Conservation (phyloP, 352 stramenopile genomes). For the Phytopythium kandeliae region DNA sequence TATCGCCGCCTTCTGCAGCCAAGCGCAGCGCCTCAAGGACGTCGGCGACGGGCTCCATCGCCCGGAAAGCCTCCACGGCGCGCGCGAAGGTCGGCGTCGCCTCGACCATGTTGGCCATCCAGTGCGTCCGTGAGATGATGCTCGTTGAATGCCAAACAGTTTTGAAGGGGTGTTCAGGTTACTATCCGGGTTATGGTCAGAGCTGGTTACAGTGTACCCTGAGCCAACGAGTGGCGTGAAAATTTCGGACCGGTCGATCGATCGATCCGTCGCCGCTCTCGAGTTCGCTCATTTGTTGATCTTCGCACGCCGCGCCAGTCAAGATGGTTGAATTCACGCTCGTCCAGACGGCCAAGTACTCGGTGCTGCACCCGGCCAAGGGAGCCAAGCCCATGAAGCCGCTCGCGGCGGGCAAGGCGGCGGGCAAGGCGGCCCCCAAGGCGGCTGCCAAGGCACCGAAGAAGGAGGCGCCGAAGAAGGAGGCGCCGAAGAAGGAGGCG, state of each 20-base stretch:
- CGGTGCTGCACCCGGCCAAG: constrained; percentile 49
- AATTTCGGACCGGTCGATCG: background rate
- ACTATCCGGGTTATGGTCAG: background rate
- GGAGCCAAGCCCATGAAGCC: constrained; percentile 59
- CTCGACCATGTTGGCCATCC: constrained; percentile 11
- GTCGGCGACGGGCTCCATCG: constrained; percentile 46
- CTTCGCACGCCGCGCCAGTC: background rate
- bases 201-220: background rate
- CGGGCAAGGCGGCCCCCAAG: no score
- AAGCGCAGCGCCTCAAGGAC: constrained; percentile 33
- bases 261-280: background rate
- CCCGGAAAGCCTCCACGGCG: constrained; percentile 57
- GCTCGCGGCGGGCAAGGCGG: constrained; percentile 24
- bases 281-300: background rate
- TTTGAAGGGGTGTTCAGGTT: no score
- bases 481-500: constrained; percentile 25
- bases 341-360: constrained; percentile 64
- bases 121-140: no score
- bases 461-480: constrained; percentile 16
- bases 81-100: background rate
- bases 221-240: constrained; percentile 1
- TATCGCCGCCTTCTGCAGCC: constrained; percentile 7
- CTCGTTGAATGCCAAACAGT: no score
- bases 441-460: no score
- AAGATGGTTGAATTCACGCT: constrained; percentile 47